Percentiles rank a stretch among this genome's conserved stretches.
phyloP scores from a whole-genome alignment of 306 rosid species.

The Cicer bijugum region DNA sequence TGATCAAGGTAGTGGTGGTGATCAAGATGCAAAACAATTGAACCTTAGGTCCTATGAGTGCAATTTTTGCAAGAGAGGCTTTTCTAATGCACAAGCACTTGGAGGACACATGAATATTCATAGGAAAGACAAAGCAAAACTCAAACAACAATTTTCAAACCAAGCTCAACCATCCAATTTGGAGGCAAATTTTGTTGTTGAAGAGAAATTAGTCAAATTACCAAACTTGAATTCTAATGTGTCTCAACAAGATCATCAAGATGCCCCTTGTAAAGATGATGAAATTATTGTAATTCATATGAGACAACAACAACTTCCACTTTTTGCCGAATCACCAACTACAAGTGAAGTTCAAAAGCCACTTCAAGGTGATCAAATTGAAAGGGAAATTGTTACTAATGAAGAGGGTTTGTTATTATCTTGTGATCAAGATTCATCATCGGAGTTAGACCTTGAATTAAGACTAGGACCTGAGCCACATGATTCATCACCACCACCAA shows the following conservation, averaged over 20 bases:
- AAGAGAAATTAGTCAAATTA: slow-evolving; percentile 4
- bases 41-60: slow-evolving; percentile 67
- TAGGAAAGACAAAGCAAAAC: slow-evolving; percentile 77
- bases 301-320: slow-evolving; percentile 57
- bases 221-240: slow-evolving; percentile 41
- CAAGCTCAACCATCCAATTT: slow-evolving; percentile 33
- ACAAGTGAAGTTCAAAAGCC: slow-evolving; percentile 15
- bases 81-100: slow-evolving; percentile 90
- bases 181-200: slow-evolving; percentile 16
- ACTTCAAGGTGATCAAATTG: slow-evolving; percentile 35
- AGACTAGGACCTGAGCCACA: slow-evolving; percentile 77
- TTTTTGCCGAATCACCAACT: slow-evolving; percentile 51
- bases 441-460: slow-evolving; percentile 81
- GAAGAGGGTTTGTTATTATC: slow-evolving; percentile 31
- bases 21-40: slow-evolving; percentile 37
- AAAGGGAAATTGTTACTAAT: slow-evolving; percentile 14
- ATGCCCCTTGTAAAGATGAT: slow-evolving; percentile 30
- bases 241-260: slow-evolving; percentile 38
- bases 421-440: background rate
- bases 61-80: slow-evolving; percentile 78
- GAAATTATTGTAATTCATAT: slow-evolving; percentile 6
- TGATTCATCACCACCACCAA: slow-evolving; percentile 48
- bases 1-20: slow-evolving; percentile 34
- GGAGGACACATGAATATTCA: slow-evolving; percentile 97
- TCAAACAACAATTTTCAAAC: slow-evolving; percentile 59